Evolutionary conservation across 1,284 basidiomycete species (phyloP).

Genomic region (Fomitopsis betulina): DNA sequence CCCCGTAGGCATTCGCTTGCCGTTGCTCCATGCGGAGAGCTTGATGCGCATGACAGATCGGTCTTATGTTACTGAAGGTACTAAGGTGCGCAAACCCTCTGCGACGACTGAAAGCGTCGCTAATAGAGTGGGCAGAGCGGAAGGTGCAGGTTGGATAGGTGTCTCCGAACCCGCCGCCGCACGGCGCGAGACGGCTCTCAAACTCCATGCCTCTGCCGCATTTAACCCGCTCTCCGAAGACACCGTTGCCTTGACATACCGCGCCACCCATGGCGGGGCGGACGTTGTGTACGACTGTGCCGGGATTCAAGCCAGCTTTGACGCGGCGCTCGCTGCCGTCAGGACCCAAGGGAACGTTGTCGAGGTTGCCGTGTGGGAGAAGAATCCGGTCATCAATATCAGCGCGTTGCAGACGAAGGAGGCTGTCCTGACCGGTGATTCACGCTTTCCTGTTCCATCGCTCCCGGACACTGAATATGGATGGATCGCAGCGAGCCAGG

Average conservation of each 20-base stretch:
- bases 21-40: not conserved
- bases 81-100: conserved; percentile 6
- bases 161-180: conserved; percentile 25
- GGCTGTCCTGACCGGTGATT: conserved; percentile 18
- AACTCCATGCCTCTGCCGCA: conserved; percentile 23
- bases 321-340: conserved; percentile 21
- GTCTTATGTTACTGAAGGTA: conserved; percentile 22
- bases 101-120: not conserved
- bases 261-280: conserved; percentile 25
- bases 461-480: not conserved
- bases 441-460: too few relatives aligned
- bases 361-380: conserved; percentile 28
- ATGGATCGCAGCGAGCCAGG: conserved; percentile 13
- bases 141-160: conserved; percentile 21
- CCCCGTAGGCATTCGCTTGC: conserved; percentile 18
- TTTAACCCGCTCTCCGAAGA: conserved; percentile 19
- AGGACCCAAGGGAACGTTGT: conserved; percentile 25
- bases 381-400: conserved; percentile 21
- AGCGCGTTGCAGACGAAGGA: conserved; percentile 25
- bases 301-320: conserved; percentile 23
- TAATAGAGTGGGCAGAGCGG: conserved; percentile 4
- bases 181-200: conserved; percentile 22
- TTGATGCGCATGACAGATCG: conserved; percentile 16
- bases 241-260: conserved; percentile 14
- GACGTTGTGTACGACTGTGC: conserved; percentile 32